phyloP scores from a whole-genome alignment of 352 stramenopile genomes.

The Phytophthora citricola region DNA sequence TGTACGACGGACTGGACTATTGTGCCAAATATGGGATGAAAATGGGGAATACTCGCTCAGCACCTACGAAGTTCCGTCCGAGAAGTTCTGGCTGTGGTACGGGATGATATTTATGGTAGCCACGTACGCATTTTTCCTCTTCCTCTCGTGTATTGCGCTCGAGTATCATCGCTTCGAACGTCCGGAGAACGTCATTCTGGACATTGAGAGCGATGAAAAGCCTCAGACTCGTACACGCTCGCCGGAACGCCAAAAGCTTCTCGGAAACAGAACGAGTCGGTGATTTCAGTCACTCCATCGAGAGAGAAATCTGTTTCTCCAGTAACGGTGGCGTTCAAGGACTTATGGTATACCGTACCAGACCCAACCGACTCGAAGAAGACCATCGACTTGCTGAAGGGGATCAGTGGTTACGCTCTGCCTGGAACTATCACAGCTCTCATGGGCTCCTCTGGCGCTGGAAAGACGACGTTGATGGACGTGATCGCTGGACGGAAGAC shows the following conservation, averaged over 20 bases:
- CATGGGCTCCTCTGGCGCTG: constrained; percentile 80
- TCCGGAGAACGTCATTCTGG: constrained; percentile 16
- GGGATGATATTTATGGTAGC: constrained; percentile 32
- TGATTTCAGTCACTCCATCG: not conserved
- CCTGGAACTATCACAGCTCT: constrained; percentile 73
- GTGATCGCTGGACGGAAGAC: constrained; percentile 95
- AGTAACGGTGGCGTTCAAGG: constrained; percentile 27
- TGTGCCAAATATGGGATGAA: constrained; percentile 26
- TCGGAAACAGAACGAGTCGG: not conserved
- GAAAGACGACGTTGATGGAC: constrained; percentile 96
- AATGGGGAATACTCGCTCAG: constrained; percentile 23
- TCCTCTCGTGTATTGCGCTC: constrained; percentile 18
- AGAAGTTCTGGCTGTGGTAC: constrained; percentile 34
- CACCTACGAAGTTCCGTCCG: constrained; percentile 35
- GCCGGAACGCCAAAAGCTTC: constrained; percentile 6
- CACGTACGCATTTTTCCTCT: constrained; percentile 22
- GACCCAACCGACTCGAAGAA: constrained; percentile 17
- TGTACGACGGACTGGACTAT: constrained; percentile 30
- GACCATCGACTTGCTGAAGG: constrained; percentile 61
- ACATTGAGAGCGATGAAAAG: not conserved
- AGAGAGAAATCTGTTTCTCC: constrained; percentile 1
- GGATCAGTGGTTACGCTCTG: constrained; percentile 54
- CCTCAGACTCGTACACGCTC: not conserved
- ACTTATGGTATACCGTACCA: constrained; percentile 28
- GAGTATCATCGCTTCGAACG: constrained; percentile 20